Base-by-base conservation (phyloP, 345 rosid species). In the Sonneratia alba region DNA sequence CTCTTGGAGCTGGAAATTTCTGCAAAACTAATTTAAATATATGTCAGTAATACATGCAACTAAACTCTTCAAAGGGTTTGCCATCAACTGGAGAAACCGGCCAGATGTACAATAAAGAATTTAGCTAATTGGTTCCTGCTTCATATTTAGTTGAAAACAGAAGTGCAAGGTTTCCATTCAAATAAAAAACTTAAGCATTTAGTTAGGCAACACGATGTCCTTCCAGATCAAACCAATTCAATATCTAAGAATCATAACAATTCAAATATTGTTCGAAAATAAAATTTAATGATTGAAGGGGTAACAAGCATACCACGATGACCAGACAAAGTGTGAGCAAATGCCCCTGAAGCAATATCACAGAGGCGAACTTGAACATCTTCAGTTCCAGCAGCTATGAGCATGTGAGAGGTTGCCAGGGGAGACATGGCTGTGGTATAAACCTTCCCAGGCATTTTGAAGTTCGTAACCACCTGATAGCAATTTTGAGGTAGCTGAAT, bases 331-430 rank as follows among this genome's bases (percentile, higher is more conserved):
- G 96, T 95, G 77, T 95, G 96, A 67, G 97, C 68, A 76, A 90
- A 87, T 61, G 97, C 93, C 71, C 97, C 99, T 15, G 97, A 95
- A 73, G 92, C 86, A 74, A 95, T 81, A 83, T 92, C 99, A 75
- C 97, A 95, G 36, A 95, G 93, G 48, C 97, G 96, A 78, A 95
- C 96, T 80, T 92, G 99, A 59, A 92, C 97, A 80, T 92, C 97
- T 82, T 95, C 97, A 42, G 93, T 92, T 78, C 89, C 99, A 63
- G 91, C 85, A 77, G 99, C 99, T 72, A 95, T 88, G 57, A 95
- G 81, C 87, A 89, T 89, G 76, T 95, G 99, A 72, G 96, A 81
- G 16, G 88, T 85, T 45, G 99, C 91, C 85, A 92, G 27, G 42
- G 96, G 73, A 70, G 99, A 95, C 97, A 95, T 92, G 66, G 97